These are phyloP conservation scores for Mrakia frigida DNA, from an alignment of 768 basidiomycete genomes.

Conservation along the genomic window DNA sequence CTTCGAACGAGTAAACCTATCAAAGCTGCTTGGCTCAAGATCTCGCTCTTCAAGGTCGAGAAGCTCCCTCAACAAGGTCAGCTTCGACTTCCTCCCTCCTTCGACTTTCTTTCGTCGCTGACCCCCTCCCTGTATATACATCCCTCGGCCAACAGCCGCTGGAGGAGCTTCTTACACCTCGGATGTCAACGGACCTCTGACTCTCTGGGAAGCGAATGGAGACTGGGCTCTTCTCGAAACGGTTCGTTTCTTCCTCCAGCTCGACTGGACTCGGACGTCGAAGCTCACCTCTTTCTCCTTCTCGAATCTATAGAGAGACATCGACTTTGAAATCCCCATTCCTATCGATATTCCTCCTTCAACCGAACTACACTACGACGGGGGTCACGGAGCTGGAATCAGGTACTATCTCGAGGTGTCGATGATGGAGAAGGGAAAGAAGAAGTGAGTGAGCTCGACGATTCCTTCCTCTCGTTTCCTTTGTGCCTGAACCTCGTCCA, in stretches of 20 bases:
- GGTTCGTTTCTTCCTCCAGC: neutral
- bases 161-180: constrained; percentile 14
- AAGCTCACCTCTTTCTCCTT: neutral
- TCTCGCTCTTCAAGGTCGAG: constrained; percentile 23
- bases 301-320: neutral
- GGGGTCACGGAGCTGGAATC: constrained; percentile 4
- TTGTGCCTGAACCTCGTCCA: neutral
- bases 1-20: constrained; percentile 19
- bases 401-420: constrained; percentile 19
- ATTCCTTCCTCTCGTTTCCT: neutral
- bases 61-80: constrained; percentile 26
- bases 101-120: neutral
- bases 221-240: constrained; percentile 16
- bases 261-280: neutral
- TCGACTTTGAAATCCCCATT: constrained; percentile 17
- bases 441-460: constrained; percentile 27
- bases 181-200: constrained; percentile 8
- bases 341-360: constrained; percentile 11
- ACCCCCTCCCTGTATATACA: neutral
- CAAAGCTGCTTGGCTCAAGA: constrained; percentile 25
- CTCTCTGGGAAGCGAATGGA: constrained; percentile 6
- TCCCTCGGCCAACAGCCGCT: neutral
- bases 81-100: neutral
- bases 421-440: constrained; percentile 25
- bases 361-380: constrained; percentile 7